Evolutionary conservation across 176 grass and related monocot genomes (phyloP).

Genomic region (Dactylis glomerata): DNA sequence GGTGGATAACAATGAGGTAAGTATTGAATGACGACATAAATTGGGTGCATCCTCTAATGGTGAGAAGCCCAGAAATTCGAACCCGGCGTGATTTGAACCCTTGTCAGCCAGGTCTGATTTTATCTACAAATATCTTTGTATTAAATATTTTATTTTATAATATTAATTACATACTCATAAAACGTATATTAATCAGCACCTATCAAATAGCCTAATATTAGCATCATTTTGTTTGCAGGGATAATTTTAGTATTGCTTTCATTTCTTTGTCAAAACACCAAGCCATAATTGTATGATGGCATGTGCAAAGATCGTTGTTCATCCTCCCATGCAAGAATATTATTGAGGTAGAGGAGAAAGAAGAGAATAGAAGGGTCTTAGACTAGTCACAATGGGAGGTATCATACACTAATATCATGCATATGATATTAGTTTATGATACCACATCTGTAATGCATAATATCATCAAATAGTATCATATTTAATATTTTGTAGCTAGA

Average conservation of each 20-base stretch:
- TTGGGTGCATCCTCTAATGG: not conserved
- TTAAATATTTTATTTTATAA: not conserved
- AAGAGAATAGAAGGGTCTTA: not conserved
- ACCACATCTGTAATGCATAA: too few species aligned
- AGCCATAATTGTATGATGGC: not conserved
- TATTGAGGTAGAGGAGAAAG: not conserved
- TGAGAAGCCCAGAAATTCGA: too few species aligned
- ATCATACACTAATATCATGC: too few species aligned
- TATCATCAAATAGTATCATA: too few species aligned
- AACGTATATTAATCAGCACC: not conserved
- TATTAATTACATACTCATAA: not conserved
- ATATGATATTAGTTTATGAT: too few species aligned
- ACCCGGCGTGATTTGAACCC: too few species aligned
- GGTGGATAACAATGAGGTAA: not conserved
- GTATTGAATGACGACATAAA: not conserved
- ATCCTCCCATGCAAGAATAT: not conserved
- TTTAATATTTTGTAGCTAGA: too few species aligned
- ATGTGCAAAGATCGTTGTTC: not conserved
- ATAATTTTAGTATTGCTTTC: not conserved
- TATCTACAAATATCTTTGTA: not conserved
- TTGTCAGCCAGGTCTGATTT: not conserved
- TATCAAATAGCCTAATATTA: not conserved
- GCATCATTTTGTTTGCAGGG: not conserved
- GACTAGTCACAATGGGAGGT: too few species aligned
- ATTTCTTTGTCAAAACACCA: not conserved